phyloP scores from a whole-genome alignment of 2,329 filamentous ascomycete genomes.

The Trichoderma hamatum region DNA sequence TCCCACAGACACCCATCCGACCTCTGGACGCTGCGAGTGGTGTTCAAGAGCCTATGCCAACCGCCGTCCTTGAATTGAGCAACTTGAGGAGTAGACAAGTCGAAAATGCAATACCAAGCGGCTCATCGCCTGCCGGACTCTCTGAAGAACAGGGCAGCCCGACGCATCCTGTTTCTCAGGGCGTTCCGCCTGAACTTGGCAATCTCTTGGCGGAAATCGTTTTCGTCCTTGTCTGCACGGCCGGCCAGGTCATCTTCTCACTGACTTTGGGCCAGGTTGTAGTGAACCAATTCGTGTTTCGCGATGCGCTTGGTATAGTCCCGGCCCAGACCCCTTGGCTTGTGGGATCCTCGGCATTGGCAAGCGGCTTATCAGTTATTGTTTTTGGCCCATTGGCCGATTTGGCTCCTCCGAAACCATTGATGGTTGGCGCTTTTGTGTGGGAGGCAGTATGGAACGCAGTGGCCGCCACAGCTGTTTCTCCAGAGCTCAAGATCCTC shows the following conservation, averaged over 20 bases:
- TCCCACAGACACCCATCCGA: neutral
- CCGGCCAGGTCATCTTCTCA: conserved; percentile 1
- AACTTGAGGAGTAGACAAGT: neutral
- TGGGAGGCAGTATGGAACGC: conserved; percentile 13
- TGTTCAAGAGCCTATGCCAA: neutral
- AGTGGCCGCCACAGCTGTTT: neutral
- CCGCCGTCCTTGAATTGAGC: neutral
- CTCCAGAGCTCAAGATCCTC: conserved; percentile 14
- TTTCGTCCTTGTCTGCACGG: conserved; percentile 15
- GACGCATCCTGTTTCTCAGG: neutral
- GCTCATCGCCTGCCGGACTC: neutral
- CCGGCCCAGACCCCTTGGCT: conserved; percentile 8
- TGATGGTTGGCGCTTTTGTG: conserved; percentile 15
- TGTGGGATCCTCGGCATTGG: neutral
- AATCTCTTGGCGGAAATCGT: conserved; percentile 1
- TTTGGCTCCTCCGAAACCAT: conserved; percentile 3
- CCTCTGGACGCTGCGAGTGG: neutral
- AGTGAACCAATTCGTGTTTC: conserved; percentile 10
- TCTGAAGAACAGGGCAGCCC: conserved; percentile 6
- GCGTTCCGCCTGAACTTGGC: conserved; percentile 2
- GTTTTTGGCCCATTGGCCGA: conserved; percentile 10
- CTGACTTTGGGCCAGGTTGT: conserved; percentile 1
- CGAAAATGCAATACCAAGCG: neutral
- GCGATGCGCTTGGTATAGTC: conserved; percentile 1
- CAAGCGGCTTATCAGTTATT: conserved; percentile 11